Conservation (phyloP, 805 yeast genomes). For the Teunomyces kruisii region DNA sequence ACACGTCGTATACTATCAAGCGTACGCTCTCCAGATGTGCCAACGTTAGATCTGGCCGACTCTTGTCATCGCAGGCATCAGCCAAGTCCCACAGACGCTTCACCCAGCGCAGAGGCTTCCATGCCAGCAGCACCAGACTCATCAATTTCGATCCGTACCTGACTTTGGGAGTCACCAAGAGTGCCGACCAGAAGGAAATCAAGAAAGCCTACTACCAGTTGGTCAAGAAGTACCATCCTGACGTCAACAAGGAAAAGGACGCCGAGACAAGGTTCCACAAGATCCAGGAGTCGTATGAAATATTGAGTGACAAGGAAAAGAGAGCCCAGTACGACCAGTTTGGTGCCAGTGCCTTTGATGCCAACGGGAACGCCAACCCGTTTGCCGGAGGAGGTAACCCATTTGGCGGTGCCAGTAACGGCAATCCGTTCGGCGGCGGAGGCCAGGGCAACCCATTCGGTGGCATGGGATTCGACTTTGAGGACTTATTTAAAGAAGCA, state of each 20-base stretch:
- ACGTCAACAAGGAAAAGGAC: conserved; percentile 85
- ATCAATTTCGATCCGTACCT: conserved; percentile 75
- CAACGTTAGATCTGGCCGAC: background rate
- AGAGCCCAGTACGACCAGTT: conserved; percentile 87
- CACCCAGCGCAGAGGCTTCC: conserved; percentile 34
- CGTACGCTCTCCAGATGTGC: background rate
- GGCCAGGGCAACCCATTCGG: conserved; percentile 47
- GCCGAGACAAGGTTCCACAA: conserved; percentile 91
- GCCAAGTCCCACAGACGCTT: background rate
- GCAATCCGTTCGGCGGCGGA: conserved; percentile 34
- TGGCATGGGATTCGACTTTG: conserved; percentile 50
- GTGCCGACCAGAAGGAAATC: conserved; percentile 78
- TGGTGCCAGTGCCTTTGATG: conserved; percentile 83
- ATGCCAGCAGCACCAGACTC: conserved; percentile 29
- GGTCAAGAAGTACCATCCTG: conserved; percentile 95
- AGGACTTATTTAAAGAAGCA: conserved; percentile 49
- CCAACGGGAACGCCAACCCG: conserved; percentile 52
- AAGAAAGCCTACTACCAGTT: conserved; percentile 91
- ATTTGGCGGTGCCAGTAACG: conserved; percentile 34
- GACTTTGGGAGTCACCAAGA: conserved; percentile 71
- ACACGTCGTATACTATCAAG: background rate
- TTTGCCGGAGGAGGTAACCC: conserved; percentile 36
- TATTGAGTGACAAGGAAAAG: conserved; percentile 80
- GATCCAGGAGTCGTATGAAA: conserved; percentile 91
- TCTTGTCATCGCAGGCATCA: background rate